Percentiles rank a stretch among this genome's conserved stretches.
phyloP scores from a whole-genome alignment of 495 filamentous ascomycete species.

The Penicillium simplicissimum region DNA sequence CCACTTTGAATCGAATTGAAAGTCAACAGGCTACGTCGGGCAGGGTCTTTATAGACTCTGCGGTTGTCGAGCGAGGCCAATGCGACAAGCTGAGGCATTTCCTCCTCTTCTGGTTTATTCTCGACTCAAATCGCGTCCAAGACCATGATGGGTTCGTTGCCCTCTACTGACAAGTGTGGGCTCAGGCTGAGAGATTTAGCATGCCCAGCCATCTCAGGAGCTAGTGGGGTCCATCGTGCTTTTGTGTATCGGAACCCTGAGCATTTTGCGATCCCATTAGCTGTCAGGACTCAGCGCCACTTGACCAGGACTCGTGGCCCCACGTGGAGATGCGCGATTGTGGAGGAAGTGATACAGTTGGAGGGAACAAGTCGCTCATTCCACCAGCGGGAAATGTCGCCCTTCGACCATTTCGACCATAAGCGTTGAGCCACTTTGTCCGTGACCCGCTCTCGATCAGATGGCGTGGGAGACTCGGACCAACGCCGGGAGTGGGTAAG shows the following conservation, averaged over 20 bases:
- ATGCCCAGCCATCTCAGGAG: background rate
- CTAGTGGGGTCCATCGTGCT: background rate
- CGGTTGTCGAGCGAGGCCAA: background rate
- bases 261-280: background rate
- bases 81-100: background rate
- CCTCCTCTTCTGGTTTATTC: background rate
- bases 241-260: background rate
- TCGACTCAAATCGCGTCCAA: background rate
- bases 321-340: background rate
- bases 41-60: background rate
- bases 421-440: too few species aligned
- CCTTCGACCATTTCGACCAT: too few species aligned
- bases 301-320: background rate
- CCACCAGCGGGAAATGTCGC: background rate
- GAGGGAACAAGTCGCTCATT: background rate
- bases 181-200: background rate
- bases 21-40: background rate
- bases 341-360: background rate
- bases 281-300: background rate
- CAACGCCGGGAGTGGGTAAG: background rate
- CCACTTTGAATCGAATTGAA: background rate
- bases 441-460: background rate
- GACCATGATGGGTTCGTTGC: background rate
- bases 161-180: background rate
- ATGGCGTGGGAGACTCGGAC: background rate